phyloP scores from a whole-genome alignment of 257 asterid species.

The Penstemon davidsonii region DNA sequence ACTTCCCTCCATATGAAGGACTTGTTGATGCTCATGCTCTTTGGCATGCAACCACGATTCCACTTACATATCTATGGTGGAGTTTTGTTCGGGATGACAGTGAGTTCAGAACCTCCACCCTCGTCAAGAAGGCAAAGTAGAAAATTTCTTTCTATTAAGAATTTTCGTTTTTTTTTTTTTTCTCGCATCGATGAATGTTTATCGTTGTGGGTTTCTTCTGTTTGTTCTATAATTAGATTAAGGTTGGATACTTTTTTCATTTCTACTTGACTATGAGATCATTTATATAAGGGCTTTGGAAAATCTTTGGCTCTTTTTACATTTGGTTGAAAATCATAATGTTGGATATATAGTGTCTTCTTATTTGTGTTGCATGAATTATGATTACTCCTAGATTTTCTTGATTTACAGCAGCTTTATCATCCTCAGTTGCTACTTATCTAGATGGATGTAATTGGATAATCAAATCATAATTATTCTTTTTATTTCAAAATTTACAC shows the following conservation, averaged over 20 bases:
- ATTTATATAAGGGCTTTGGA: not conserved
- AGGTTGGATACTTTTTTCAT: slow-evolving; percentile 27
- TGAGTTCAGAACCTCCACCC: slow-evolving; percentile 59
- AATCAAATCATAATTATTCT: too few relatives aligned
- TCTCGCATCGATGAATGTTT: slow-evolving; percentile 41
- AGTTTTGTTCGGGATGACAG: slow-evolving; percentile 75
- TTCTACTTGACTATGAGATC: slow-evolving; percentile 15
- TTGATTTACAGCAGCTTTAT: too few relatives aligned
- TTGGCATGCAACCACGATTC: slow-evolving; percentile 80
- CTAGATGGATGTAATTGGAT: too few relatives aligned
- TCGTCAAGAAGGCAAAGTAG: slow-evolving; percentile 63
- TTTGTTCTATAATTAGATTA: slow-evolving; percentile 26
- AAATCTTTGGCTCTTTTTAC: not conserved
- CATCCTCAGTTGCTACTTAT: too few relatives aligned
- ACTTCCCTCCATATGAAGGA: slow-evolving; percentile 74
- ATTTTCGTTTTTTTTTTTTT: slow-evolving; percentile 34
- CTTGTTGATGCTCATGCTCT: slow-evolving; percentile 82
- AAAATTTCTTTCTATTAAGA: slow-evolving; percentile 21
- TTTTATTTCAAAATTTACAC: too few relatives aligned
- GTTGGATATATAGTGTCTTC: too few relatives aligned
- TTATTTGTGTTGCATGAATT: too few relatives aligned
- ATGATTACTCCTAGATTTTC: too few relatives aligned
- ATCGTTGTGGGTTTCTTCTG: slow-evolving; percentile 49
- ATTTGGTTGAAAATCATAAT: not conserved
- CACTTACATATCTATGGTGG: slow-evolving; percentile 80